Conservation (phyloP, 1,139 yeast genomes). For the Sugiyamaella xylanicola region DNA sequence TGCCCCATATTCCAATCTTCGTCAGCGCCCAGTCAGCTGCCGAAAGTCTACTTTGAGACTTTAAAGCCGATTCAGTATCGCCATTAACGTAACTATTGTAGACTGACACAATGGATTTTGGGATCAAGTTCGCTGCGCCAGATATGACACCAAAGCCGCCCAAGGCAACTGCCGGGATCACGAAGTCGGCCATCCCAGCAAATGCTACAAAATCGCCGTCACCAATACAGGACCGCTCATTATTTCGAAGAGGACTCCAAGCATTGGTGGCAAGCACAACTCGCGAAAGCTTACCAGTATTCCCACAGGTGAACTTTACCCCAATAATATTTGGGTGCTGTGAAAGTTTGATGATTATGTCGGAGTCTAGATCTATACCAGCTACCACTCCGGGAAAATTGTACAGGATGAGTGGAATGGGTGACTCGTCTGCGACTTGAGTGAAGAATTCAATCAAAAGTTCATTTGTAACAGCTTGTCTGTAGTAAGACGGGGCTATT, state of each 20-base stretch:
- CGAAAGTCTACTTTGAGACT: slow-evolving; percentile 8
- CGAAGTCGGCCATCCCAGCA: slow-evolving; percentile 48
- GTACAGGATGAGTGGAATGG: slow-evolving; percentile 50
- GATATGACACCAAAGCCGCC: slow-evolving; percentile 51
- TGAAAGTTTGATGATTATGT: slow-evolving; percentile 64
- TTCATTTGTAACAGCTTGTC: slow-evolving; percentile 11
- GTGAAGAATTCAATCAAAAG: slow-evolving; percentile 14
- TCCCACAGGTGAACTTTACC: slow-evolving; percentile 49
- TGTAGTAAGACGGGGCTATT: slow-evolving; percentile 16
- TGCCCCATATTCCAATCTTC: slow-evolving; percentile 18
- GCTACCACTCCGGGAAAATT: slow-evolving; percentile 49
- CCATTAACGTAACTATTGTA: slow-evolving; percentile 4
- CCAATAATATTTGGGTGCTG: slow-evolving; percentile 52
- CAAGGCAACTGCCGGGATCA: slow-evolving; percentile 47
- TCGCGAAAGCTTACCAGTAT: slow-evolving; percentile 45
- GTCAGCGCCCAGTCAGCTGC: slow-evolving; percentile 19
- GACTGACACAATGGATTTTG: slow-evolving; percentile 34
- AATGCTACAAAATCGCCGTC: slow-evolving; percentile 13
- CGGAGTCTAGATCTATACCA: slow-evolving; percentile 63
- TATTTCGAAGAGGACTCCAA: slow-evolving; percentile 10
- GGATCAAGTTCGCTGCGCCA: slow-evolving; percentile 50
- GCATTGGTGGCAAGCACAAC: slow-evolving; percentile 36
- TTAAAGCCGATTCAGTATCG: slow-evolving; percentile 4
- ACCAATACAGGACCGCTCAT: background rate
- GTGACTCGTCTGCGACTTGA: slow-evolving; percentile 46